Evolutionary conservation across 768 basidiomycete species (phyloP).

Genomic region (Lactarius hatsudake): DNA sequence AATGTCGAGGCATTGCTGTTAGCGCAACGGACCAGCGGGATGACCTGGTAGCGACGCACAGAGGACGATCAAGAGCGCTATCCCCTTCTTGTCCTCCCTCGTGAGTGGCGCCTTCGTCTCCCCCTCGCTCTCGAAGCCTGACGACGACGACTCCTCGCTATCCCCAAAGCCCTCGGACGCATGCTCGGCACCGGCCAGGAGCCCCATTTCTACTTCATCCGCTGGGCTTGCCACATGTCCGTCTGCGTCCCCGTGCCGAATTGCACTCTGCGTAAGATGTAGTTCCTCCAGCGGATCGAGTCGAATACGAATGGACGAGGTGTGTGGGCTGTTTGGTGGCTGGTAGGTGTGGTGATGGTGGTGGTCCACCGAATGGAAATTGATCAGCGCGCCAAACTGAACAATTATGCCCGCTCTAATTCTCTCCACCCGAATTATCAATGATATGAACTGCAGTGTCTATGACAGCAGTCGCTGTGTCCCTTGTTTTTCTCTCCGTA

Average conservation of each 20-base stretch:
- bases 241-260: background rate
- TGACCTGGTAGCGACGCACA: slow-evolving; percentile 38
- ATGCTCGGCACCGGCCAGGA: slow-evolving; percentile 26
- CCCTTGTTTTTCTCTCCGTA: background rate
- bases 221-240: slow-evolving; percentile 8
- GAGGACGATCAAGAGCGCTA: slow-evolving; percentile 45
- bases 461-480: background rate
- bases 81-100: slow-evolving; percentile 43
- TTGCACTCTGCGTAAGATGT: slow-evolving; percentile 13
- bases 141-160: background rate
- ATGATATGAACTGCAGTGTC: background rate
- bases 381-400: background rate
- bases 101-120: slow-evolving; percentile 19
- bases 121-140: background rate
- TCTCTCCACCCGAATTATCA: background rate
- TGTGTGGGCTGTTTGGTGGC: background rate
- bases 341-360: background rate
- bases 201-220: slow-evolving; percentile 30
- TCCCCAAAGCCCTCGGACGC: slow-evolving; percentile 26
- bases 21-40: background rate
- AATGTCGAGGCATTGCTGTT: background rate
- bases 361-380: background rate
- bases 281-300: slow-evolving; percentile 21
- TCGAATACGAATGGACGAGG: background rate
- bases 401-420: background rate